A percentile compares a stretch with the other conserved stretches of the same genome.
Conservation (phyloP, 2,329 filamentous ascomycete genomes). For the Aureobasidium sp. region DNA sequence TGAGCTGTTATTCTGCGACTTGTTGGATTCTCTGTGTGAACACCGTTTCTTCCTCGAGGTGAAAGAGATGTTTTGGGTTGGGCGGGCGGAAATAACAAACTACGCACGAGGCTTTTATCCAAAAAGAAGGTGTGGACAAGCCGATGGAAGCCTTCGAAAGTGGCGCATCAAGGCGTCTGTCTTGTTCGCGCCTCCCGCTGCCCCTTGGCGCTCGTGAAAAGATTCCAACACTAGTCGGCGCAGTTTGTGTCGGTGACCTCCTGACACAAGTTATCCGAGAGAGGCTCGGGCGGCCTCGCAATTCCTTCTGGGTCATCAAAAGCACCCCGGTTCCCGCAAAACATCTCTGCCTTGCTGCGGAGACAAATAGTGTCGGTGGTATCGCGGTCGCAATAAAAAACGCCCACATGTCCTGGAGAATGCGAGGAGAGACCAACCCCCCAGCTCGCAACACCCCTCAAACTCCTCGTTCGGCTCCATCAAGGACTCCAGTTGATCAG, state of each 20-base stretch:
- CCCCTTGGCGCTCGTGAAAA: conserved; percentile 7
- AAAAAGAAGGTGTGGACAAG: conserved; percentile 3
- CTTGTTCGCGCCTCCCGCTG: background rate
- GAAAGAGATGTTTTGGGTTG: background rate
- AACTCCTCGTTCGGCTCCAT: conserved; percentile 6
- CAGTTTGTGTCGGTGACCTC: background rate
- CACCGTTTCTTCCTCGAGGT: no score
- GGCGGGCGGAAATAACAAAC: background rate
- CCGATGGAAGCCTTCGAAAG: background rate
- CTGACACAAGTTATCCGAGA: background rate
- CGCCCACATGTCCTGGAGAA: background rate
- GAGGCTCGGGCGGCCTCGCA: background rate
- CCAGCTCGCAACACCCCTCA: background rate
- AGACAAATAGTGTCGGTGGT: conserved; percentile 14
- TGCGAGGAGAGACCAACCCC: conserved; percentile 4
- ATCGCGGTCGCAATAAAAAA: conserved; percentile 13
- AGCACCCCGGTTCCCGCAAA: background rate
- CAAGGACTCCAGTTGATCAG: background rate
- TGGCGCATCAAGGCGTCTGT: conserved; percentile 10
- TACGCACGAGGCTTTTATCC: background rate
- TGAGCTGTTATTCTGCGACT: background rate
- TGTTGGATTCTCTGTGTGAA: no score
- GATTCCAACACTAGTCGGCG: background rate
- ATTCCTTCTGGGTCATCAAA: background rate
- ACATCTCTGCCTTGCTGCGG: conserved; percentile 2